Base-by-base conservation (phyloP, 1,284 basidiomycete genomes). In the Ceratobasidium sp. region DNA sequence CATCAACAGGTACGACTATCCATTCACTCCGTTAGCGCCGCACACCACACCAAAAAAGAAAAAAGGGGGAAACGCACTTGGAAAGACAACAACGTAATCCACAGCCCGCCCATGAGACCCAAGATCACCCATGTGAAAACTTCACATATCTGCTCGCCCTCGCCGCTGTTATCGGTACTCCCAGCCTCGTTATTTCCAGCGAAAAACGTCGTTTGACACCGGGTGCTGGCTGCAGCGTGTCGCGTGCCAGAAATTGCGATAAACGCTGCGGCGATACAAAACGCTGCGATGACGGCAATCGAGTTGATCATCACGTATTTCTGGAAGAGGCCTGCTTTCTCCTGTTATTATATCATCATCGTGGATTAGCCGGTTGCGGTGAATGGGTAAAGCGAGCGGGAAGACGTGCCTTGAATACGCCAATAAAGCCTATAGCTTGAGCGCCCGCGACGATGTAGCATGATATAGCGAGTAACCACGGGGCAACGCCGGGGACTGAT, bases 51-150 rank as follows among this genome's bases (percentile, higher is more conserved):
- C 39, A 46, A 53, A 20, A 9, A 66, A 56, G 40, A 42, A n/a
- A 1, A 55, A 28, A 26, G 39, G 60, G n/a, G 18, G 40, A 28
- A 39, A 83, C 88, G 82, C 83, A 93, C 92, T 86, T 97, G 95
- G 72, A 94, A 87, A 75, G 94, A 86, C 28, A 90, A 90, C 42
- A 97, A 87, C 13, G 97, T 83, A 6, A 93, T 85, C 94, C 95
- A 97, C 23, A 97, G 86, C 3, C 90, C 94, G 26, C 89, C 93
- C 95, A 97, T 97, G 80, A 97, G 86, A 51, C 96, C 96, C n/a
- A 97, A 87, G 83, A 95, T 93, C 5, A 95, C 93, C 95, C 95
- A 97, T 7, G 95, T 89, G 83, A 97, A 96, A 75, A 97, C 93
- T 70, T 92, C 88, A 86, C 96, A 97, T 20, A 97, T 87, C 0